These are phyloP conservation scores for Picochlorum costavermella DNA, from an alignment of 139 green algal species.

Conservation along the genomic window DNA sequence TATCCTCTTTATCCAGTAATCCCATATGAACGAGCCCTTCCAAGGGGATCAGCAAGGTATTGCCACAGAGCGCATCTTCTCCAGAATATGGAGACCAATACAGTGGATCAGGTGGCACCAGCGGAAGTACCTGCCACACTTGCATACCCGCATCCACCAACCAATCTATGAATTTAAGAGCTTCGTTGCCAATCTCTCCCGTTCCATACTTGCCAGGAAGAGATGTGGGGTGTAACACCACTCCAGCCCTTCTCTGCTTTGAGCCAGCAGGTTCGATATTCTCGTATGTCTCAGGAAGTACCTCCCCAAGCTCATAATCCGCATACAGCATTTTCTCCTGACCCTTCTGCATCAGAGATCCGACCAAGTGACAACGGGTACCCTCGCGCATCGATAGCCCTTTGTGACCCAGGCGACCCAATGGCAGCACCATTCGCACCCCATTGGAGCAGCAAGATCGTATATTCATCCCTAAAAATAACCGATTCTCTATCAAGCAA, in stretches of 20 bases:
- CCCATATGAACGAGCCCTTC: conserved; percentile 75
- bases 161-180: conserved; percentile 85
- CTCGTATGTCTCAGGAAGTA: conserved; percentile 21
- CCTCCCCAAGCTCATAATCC: conserved; percentile 8
- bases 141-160: conserved; percentile 53
- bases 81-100: conserved; percentile 89
- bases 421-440: too few species aligned
- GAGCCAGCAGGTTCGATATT: conserved; percentile 5
- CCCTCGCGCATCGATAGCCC: too few species aligned
- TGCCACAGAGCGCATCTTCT: conserved; percentile 86
- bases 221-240: conserved; percentile 92
- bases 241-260: conserved; percentile 36
- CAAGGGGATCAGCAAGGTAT: conserved; percentile 81
- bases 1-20: conserved; percentile 59
- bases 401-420: too few species aligned
- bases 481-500: too few species aligned
- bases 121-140: conserved; percentile 79
- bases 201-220: conserved; percentile 80
- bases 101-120: conserved; percentile 85
- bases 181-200: conserved; percentile 77
- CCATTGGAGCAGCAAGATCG: too few species aligned
- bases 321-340: background rate
- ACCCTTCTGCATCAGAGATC: background rate
- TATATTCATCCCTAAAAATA: too few species aligned
- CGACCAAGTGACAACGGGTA: too few species aligned